Evolutionary conservation across 169 alveolate genomes (phyloP).

Genomic region (Condylostoma magnum): DNA sequence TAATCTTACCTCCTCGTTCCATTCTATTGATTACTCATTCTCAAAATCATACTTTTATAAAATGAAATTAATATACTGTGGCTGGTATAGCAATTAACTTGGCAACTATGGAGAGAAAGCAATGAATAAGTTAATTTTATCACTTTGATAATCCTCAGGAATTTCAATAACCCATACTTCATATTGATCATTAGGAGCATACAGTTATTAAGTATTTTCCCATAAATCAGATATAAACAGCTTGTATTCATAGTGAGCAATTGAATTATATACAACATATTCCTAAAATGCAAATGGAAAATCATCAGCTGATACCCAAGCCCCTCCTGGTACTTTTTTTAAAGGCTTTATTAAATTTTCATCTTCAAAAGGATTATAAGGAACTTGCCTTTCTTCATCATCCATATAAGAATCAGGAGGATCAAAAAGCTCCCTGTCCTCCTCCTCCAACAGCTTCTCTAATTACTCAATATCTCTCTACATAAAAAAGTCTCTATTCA

Average conservation of each 20-base stretch:
- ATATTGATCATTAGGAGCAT: conserved; percentile 3
- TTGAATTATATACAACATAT: conserved; percentile 49
- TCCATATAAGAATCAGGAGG: conserved; percentile 15
- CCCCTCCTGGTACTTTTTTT: conserved; percentile 67
- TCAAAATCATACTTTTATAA: conserved; percentile 27
- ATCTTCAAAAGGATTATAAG: conserved; percentile 13
- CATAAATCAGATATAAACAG: conserved; percentile 14
- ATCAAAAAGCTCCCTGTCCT: conserved; percentile 39
- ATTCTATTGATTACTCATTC: neutral
- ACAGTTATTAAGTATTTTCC: conserved; percentile 20
- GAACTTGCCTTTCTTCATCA: neutral
- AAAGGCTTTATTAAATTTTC: conserved; percentile 38
- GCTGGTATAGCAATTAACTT: neutral
- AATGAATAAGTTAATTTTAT: neutral
- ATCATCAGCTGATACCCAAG: conserved; percentile 63
- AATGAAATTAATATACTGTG: neutral
- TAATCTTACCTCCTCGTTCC: conserved; percentile 6
- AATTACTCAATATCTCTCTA: conserved; percentile 32
- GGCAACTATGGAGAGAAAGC: conserved; percentile 27
- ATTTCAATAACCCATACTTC: conserved; percentile 8
- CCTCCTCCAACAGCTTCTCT: conserved; percentile 34
- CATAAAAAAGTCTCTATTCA: conserved; percentile 49
- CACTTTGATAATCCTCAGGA: neutral
- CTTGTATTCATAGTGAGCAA: conserved; percentile 36
- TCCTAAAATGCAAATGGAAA: conserved; percentile 51